Conservation (phyloP, 257 asterid species). For the Scutellaria barbata region DNA sequence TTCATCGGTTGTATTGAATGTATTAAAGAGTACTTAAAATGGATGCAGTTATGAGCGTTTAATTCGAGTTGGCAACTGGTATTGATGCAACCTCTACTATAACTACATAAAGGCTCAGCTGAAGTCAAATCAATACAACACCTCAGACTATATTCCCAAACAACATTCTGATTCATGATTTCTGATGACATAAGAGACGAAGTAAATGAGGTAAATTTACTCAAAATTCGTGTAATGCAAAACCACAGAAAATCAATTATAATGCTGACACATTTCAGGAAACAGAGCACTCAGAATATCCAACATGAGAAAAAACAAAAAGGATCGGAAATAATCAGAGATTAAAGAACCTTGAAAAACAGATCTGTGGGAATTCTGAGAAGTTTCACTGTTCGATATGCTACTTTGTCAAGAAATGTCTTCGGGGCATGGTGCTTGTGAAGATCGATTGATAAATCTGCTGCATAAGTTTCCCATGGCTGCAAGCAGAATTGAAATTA, state of each 20-base stretch:
- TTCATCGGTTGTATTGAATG: conserved; percentile 13
- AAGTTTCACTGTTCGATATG: conserved; percentile 78
- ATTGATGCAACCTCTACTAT: neutral
- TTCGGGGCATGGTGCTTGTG: conserved; percentile 80
- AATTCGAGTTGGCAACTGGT: neutral
- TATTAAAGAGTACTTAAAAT: conserved; percentile 1
- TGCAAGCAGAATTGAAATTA: conserved; percentile 34
- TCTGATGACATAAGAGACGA: conserved; percentile 9
- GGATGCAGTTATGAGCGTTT: neutral
- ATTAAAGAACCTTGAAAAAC: conserved; percentile 65
- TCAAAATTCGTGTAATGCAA: neutral
- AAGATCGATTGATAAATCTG: conserved; percentile 76
- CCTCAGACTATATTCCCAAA: neutral
- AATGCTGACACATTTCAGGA: neutral
- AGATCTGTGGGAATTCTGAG: conserved; percentile 80
- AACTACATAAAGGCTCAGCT: neutral
- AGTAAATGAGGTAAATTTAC: conserved; percentile 1
- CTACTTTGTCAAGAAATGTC: conserved; percentile 70
- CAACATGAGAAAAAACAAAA: conserved; percentile 15
- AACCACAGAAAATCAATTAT: neutral
- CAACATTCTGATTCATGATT: neutral
- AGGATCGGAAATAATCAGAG: neutral
- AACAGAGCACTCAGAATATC: conserved; percentile 11
- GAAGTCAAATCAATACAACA: conserved; percentile 7
- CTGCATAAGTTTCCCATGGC: conserved; percentile 89